Base-by-base conservation (phyloP, 2,329 filamentous ascomycete genomes). In the Fusarium cyanostomum region DNA sequence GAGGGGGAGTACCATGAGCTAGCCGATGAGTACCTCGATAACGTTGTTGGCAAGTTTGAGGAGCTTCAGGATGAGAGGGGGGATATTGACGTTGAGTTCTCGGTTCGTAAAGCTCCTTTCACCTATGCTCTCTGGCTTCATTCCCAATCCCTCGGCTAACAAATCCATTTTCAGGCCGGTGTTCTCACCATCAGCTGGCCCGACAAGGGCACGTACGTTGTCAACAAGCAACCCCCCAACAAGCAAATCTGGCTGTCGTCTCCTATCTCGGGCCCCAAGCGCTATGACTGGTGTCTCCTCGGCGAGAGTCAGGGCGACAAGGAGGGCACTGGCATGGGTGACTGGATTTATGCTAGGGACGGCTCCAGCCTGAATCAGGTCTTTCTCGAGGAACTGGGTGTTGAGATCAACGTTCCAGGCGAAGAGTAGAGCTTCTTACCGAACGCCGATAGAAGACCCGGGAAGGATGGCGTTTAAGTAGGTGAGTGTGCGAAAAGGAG, bases 151-250 rank as follows among this genome's bases (percentile, higher is more conserved):
- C 18, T 52, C 56, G 16, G 13, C 55, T 72, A 64, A 69, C 45
- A 33, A 9, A 26, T 30, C n/a, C 26, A 34, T 45, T 37, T 24
- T 41, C 70, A 97, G 94, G 86, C 92, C 51, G 94, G 95, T 52
- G 93, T 98, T 53, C 84, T 98, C 69, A 93, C 89, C 63, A 82
- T 98, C 71, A 83, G 80, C 7, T 86, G 92, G 69, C 86, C 87
- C 2, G 80, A 83, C 11, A 81, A 87, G 46, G 93, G 94, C 62
- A 94, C 87, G 27, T 99, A 96, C 74, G 92, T 99, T 59, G 85
- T 99, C 79, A 99, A 99, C 86, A 99, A 99, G 79, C 95, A 99
- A 77, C 95, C 95, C 0, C 93, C 94, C 16, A 98, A 97, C 83
- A 95, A 93, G 82, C 95, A 91, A 75, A 97, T 99, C 73, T 99